Evolutionary conservation across 2,329 filamentous ascomycete species (phyloP), one percentile per base, ranked within the genome.

Genomic region (Xylaria sp.): DNA sequence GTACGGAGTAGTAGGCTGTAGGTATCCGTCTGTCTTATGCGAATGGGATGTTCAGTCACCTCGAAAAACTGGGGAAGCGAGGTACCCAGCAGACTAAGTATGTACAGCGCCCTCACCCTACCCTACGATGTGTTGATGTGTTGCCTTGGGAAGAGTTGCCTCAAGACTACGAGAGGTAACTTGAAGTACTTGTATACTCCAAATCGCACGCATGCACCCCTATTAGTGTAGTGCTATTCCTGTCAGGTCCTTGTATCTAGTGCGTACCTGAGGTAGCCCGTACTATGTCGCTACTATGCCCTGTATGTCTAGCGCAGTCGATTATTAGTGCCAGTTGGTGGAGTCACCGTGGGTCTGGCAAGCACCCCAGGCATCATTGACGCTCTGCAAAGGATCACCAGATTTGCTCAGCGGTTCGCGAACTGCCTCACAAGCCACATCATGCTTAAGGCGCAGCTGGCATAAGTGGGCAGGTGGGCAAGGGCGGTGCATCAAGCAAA

Each of bases 391-490:
- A 50, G 50, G 61, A 70, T 67, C 68, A 65, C 65, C 61, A 39
- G 68, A 54, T 68, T 53, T 48, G 54, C 58, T 65, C 68, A 70
- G 54, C 65, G 42, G 68, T 63, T 56, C 45, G 58, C 57, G 55
- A 48, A 47, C 64, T 50, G 8, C 51, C 54, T 68, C 61, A 70
- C 65, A 68, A 68, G 68, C 65, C 62, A 65, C 65, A 65, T 61
- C 64, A 58, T 51, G 45, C 34, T 53, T 19, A 57, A 64, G 36
- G 64, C 67, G 59, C 64, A 67, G 61, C 53, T 58, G 57, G 56
- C 48, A 32, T 19, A 19, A 19, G 12, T 32, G 30, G 24, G 50
- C 50, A 54, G 50, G 50, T 14, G 27, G 50, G 24, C 50, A 54
- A 54, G 4, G 50, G 50, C 50, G 50, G 48, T 30, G 48, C 21